Conservation (phyloP, 495 filamentous ascomycete genomes). For the Lasiosphaeria ovina region DNA sequence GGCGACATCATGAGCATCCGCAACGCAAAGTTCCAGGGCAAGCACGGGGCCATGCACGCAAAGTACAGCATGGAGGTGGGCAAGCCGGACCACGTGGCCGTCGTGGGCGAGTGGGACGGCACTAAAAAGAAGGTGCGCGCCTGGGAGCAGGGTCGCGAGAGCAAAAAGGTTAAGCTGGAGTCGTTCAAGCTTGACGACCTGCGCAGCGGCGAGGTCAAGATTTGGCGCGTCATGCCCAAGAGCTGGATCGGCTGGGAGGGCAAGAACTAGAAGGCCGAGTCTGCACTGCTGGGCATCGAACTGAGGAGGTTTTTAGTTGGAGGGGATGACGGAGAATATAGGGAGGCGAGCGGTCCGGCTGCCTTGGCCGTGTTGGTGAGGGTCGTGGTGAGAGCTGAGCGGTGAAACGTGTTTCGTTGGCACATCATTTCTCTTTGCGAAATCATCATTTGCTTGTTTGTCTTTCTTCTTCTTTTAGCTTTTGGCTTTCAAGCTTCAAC, state of each 20-base stretch:
- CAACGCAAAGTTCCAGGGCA: conserved; percentile 93
- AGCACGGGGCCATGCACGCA: conserved; percentile 89
- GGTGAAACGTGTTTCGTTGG: too few species aligned
- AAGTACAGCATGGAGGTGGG: conserved; percentile 91
- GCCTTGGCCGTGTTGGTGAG: neutral
- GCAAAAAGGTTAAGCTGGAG: conserved; percentile 90
- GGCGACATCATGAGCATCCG: conserved; percentile 93
- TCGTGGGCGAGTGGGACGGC: conserved; percentile 99
- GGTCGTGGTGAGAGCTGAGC: neutral
- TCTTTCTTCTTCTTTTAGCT: neutral
- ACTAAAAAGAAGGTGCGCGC: conserved; percentile 96
- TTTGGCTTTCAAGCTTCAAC: neutral
- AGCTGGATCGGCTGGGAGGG: conserved; percentile 86
- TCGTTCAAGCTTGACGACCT: conserved; percentile 91
- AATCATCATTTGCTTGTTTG: neutral
- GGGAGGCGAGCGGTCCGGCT: neutral
- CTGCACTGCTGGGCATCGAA: neutral
- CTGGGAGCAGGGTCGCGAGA: conserved; percentile 94
- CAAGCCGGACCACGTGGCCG: conserved; percentile 86
- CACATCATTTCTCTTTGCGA: neutral
- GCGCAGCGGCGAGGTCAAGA: conserved; percentile 91
- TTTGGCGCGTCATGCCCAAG: conserved; percentile 92
- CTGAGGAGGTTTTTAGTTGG: neutral
- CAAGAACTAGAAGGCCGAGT: conserved; percentile 22
- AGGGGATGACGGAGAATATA: neutral